A percentile compares a stretch with the other conserved stretches of the same genome.
Conservation (phyloP, 805 yeast genomes). For the Suhomyces xylopsoci region DNA sequence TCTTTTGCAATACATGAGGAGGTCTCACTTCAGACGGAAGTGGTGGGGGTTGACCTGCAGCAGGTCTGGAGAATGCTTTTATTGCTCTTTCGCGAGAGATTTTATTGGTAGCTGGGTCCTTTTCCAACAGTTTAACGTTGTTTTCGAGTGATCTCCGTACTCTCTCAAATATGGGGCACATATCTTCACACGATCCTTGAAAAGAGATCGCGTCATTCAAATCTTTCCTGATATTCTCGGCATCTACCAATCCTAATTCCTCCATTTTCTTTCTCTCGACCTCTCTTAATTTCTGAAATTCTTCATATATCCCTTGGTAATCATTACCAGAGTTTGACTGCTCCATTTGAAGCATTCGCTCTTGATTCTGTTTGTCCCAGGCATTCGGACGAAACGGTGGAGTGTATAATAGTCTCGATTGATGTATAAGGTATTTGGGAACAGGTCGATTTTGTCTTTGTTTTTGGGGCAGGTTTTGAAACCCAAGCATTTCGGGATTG, state of each 20-base stretch:
- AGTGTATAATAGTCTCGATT: constrained; percentile 33
- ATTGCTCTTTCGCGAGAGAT: constrained; percentile 65
- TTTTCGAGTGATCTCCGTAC: constrained; percentile 84
- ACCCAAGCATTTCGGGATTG: constrained; percentile 31
- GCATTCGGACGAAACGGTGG: constrained; percentile 36
- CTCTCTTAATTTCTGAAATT: constrained; percentile 69
- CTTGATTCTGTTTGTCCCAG: constrained; percentile 81
- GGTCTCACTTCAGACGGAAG: constrained; percentile 97
- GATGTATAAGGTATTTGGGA: constrained; percentile 36
- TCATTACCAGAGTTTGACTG: constrained; percentile 45
- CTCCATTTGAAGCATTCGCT: constrained; percentile 54
- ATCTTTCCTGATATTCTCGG: constrained; percentile 75
- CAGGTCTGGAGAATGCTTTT: constrained; percentile 93
- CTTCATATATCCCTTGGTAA: constrained; percentile 69
- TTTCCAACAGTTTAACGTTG: constrained; percentile 77
- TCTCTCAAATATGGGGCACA: constrained; percentile 95
- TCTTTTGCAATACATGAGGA: constrained; percentile 64
- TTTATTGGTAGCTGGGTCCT: constrained; percentile 50
- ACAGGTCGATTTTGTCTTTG: constrained; percentile 19
- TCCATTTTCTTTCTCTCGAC: constrained; percentile 79
- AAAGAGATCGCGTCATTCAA: constrained; percentile 86
- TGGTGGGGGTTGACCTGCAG: constrained; percentile 98
- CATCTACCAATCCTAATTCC: constrained; percentile 75
- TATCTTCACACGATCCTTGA: constrained; percentile 83
- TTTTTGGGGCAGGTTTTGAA: constrained; percentile 10